Evolutionary conservation across 2,329 filamentous ascomycete genomes (phyloP), one percentile per base, ranked within the genome.

Genomic region (Zymoseptoria ardabiliae): DNA sequence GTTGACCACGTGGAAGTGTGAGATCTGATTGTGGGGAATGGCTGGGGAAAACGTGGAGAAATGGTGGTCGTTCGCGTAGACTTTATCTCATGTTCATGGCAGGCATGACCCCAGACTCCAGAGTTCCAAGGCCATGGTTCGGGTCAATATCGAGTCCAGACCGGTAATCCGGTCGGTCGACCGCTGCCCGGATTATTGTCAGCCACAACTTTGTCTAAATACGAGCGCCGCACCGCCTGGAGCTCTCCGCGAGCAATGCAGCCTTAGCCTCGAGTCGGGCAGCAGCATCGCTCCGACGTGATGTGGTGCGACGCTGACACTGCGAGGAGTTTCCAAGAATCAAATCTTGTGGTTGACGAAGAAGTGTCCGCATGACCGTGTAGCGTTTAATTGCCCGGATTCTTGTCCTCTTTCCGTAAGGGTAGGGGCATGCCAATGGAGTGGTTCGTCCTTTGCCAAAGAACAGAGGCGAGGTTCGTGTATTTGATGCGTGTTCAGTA

Each of bases 41-140:
- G 35, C 51, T 51, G 52, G 57, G 50, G 53, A 51, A 58, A 53
- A 50, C 45, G 23, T 58, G 57, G 57, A 55, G 57, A 58, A 55
- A 20, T 41, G 53, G 20, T 45, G 56, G 56, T 58, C 51, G 52
- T 25, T 48, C 35, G 21, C 56, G 54, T 41, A 30, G 49, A 58
- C 57, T 58, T 58, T 49, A 57, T 57, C 55, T 22, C 49, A 25
- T 30, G 13, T n/a, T 13, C 45, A 13, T 17, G 22, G 11, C 22
- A 23, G 17, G 51, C 20, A 53, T 53, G 51, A 25, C 51, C 51
- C 51, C 51, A 53, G 22, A 23, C 22, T 28, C 51, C 22, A 25
- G 51, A 53, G 51, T 53, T 30, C 22, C 20, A 23, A 53, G 20
- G 51, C 51, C n/a, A 25, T 28, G 51, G 51, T 53, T 19, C 13